These are phyloP conservation scores for Clonostachys rosea DNA, from an alignment of 2,329 filamentous ascomycete genomes.

Conservation along the genomic window DNA sequence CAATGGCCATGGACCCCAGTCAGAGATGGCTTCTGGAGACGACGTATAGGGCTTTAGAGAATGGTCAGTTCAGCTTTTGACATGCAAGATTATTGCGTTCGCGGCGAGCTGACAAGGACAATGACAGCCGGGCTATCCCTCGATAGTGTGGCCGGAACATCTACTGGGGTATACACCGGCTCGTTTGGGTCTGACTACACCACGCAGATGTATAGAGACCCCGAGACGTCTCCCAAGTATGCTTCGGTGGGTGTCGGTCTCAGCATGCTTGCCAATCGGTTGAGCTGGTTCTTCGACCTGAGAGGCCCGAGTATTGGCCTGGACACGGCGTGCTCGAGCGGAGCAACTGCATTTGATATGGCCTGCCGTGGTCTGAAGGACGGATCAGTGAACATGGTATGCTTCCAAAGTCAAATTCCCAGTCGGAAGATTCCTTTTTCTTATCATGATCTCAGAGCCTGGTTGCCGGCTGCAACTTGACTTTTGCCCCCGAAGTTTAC, in stretches of 20 bases:
- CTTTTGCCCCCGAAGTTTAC: background rate
- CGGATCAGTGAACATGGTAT: conserved; percentile 22
- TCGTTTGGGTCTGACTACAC: conserved; percentile 3
- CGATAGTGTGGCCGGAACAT: background rate
- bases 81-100: background rate
- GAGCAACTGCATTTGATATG: conserved; percentile 16
- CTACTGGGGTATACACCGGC: background rate
- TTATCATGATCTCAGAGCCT: conserved; percentile 19
- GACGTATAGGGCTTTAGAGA: conserved; percentile 5
- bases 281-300: conserved; percentile 29
- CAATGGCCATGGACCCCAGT: conserved; percentile 14
- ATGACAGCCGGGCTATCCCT: conserved; percentile 1
- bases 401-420: background rate
- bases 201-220: background rate
- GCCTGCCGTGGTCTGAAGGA: conserved; percentile 25
- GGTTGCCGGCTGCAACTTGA: background rate
- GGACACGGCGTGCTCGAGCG: conserved; percentile 31
- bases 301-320: conserved; percentile 22
- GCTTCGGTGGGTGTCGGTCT: conserved; percentile 18
- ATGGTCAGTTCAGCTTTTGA: background rate
- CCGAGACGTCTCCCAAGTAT: conserved; percentile 4
- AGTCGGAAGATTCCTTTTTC: too few relatives aligned
- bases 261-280: conserved; percentile 24
- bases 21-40: conserved; percentile 10
- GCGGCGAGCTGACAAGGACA: background rate